Evolutionary conservation across 148 eudicot genomes (phyloP).

Genomic region (Rheum nobile): DNA sequence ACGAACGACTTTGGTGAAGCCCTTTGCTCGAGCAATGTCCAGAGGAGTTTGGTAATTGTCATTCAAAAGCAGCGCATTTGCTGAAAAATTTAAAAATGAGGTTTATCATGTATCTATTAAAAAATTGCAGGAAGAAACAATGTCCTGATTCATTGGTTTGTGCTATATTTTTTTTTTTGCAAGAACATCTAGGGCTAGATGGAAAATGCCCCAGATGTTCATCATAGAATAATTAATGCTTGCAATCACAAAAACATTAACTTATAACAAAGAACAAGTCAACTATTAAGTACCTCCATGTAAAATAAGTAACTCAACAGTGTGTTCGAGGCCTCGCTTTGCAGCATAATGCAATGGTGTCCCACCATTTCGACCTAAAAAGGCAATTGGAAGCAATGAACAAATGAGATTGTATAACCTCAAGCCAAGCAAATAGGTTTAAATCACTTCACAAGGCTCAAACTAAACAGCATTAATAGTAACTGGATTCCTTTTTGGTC

Average conservation of each 20-base stretch:
- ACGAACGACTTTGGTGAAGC: conserved; percentile 65
- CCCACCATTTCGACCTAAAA: conserved; percentile 73
- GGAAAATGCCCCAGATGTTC: neutral
- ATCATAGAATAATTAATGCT: neutral
- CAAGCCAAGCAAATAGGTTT: neutral
- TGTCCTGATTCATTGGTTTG: neutral
- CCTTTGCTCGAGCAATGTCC: conserved; percentile 78
- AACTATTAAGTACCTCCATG: conserved; percentile 51
- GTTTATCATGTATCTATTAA: neutral
- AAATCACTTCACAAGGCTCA: neutral
- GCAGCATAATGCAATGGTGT: conserved; percentile 96
- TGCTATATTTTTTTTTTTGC: neutral
- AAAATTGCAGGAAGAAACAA: neutral
- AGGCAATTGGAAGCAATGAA: neutral
- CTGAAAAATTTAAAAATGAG: conserved; percentile 28
- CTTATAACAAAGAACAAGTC: neutral
- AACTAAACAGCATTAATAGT: neutral
- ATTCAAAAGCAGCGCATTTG: conserved; percentile 79
- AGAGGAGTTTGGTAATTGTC: conserved; percentile 87
- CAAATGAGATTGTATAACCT: neutral
- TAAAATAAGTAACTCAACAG: conserved; percentile 65
- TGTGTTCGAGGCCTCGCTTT: conserved; percentile 71
- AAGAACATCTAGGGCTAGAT: neutral
- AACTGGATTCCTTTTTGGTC: neutral
- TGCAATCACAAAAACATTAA: neutral